These are phyloP conservation scores for Rhizomucor miehei DNA, from an alignment of 371 early-diverging fungal species.

Conservation along the genomic window DNA sequence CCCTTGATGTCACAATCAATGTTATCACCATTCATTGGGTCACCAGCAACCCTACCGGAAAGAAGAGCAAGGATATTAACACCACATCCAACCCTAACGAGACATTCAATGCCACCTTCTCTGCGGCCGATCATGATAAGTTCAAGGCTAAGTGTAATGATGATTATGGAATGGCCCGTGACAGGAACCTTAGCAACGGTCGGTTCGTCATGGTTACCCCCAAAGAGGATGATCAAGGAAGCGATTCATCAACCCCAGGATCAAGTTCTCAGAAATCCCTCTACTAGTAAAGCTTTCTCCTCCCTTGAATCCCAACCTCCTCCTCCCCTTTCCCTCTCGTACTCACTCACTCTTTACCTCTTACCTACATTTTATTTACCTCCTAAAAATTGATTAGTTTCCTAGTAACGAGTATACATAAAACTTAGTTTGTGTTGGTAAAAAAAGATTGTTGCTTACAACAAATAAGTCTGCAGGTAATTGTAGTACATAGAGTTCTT, in stretches of 20 bases:
- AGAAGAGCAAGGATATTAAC: conserved; percentile 10
- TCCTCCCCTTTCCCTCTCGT: no score
- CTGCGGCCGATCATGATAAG: conserved; percentile 4
- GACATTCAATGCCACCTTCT: conserved; percentile 10
- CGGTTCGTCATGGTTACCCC: conserved; percentile 13
- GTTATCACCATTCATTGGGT: conserved; percentile 53
- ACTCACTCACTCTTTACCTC: no score
- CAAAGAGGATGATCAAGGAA: conserved; percentile 10
- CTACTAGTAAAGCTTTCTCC: neutral
- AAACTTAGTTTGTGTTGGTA: conserved; percentile 22
- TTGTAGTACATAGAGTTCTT: no score
- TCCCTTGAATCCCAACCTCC: no score
- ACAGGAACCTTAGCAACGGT: conserved; percentile 11
- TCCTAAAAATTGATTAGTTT: neutral
- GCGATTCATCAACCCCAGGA: neutral
- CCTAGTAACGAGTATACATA: neutral
- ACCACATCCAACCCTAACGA: conserved; percentile 7
- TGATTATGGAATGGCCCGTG: conserved; percentile 6
- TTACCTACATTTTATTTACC: neutral
- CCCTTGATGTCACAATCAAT: conserved; percentile 54
- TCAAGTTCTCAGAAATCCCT: neutral
- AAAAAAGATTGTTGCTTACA: conserved; percentile 35
- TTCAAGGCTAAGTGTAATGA: conserved; percentile 1
- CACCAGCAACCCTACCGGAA: conserved; percentile 8
- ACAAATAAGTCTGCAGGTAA: conserved; percentile 53